A percentile compares a stretch with the other conserved stretches of the same genome.
These are phyloP conservation scores for Carnegiea gigantea DNA, from an alignment of 179 eudicot species.

Conservation along the genomic window DNA sequence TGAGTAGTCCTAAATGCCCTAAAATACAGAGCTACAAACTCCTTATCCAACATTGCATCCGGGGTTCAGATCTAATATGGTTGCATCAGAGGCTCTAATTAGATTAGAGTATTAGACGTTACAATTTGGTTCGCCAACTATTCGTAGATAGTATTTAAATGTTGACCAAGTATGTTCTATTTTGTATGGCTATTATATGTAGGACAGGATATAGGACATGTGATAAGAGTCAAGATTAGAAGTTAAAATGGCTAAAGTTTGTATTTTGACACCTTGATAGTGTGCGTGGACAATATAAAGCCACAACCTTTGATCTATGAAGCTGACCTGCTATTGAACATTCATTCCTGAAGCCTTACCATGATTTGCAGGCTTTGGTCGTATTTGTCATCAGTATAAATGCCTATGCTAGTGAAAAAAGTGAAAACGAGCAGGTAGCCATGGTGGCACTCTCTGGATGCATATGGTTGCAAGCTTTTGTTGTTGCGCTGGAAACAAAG, in stretches of 20 bases:
- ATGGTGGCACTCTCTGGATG: constrained; percentile 99
- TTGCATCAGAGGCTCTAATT: too few relatives aligned
- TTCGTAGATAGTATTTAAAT: too few relatives aligned
- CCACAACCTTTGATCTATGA: not conserved
- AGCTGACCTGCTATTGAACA: not conserved
- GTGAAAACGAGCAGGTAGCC: constrained; percentile 90
- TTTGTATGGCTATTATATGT: not conserved
- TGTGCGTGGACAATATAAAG: not conserved
- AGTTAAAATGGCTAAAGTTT: too few relatives aligned
- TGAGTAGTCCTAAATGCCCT: too few relatives aligned
- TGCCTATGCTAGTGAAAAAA: constrained; percentile 75
- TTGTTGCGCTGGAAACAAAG: constrained; percentile 90
- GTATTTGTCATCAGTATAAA: constrained; percentile 80
- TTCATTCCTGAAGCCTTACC: not conserved
- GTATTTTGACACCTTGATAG: not conserved
- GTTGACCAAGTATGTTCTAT: not conserved
- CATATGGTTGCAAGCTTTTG: constrained; percentile 99
- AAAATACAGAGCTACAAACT: too few relatives aligned
- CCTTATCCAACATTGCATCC: not conserved
- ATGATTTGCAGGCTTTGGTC: constrained; percentile 72
- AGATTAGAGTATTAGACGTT: too few relatives aligned
- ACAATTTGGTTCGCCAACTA: too few relatives aligned
- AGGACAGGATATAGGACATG: not conserved
- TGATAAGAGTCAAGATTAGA: not conserved
- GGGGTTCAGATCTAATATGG: not conserved